phyloP scores from a whole-genome alignment of 2,329 filamentous ascomycete species.

The Coniochaeta sp. region DNA sequence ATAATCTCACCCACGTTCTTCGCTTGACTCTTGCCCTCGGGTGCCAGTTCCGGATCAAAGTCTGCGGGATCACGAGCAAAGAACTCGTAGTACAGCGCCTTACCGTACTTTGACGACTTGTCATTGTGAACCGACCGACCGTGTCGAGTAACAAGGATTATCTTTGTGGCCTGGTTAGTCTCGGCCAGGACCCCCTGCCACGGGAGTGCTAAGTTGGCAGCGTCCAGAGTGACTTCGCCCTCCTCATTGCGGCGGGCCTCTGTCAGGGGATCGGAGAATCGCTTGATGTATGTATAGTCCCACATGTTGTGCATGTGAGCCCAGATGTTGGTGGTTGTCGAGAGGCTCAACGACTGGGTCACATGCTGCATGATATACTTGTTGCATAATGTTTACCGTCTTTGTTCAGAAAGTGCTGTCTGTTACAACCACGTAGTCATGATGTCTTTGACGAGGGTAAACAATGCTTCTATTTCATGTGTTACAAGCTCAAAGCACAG shows the following conservation, averaged over 20 bases:
- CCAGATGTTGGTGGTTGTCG: too few relatives aligned
- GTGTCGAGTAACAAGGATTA: neutral
- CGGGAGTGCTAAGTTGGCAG: neutral
- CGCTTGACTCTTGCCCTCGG: neutral
- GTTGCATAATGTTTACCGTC: too few relatives aligned
- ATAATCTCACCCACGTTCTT: neutral
- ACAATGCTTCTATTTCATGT: too few relatives aligned
- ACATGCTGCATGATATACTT: too few relatives aligned
- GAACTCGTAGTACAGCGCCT: neutral
- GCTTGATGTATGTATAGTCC: neutral
- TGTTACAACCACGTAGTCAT: too few relatives aligned
- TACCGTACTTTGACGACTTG: neutral
- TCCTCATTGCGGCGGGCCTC: neutral
- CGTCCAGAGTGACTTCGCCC: neutral
- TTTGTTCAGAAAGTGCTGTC: too few relatives aligned
- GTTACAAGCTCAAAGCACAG: too few relatives aligned
- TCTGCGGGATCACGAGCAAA: neutral
- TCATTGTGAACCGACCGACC: neutral
- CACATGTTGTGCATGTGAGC: too few relatives aligned
- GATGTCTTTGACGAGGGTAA: too few relatives aligned
- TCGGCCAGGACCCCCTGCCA: neutral
- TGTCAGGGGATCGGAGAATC: neutral
- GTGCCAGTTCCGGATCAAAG: neutral
- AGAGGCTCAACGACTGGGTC: too few relatives aligned
- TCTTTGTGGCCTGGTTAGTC: neutral